Base-by-base conservation (phyloP, 495 filamentous ascomycete species). In the Hypoxylon subgilvum region DNA sequence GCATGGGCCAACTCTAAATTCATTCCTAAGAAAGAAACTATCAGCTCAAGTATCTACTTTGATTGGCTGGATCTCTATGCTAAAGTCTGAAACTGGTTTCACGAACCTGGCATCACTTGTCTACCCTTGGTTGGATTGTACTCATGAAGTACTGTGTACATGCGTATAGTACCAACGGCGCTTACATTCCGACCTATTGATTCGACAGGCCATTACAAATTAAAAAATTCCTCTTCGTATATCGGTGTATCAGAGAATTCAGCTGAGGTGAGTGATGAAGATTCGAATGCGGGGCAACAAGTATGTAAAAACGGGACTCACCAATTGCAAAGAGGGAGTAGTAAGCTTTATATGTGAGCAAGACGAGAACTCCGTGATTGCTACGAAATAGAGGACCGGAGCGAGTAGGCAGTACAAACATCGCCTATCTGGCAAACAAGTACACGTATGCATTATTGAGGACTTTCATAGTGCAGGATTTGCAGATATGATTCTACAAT, bases 11-110 rank as follows among this genome's bases (percentile, higher is more conserved):
- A 31, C 27, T 35, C 21, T 30, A 51, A 44, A 63, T 66, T 66
- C 66, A 63, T 66, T 66, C 66, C 66, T 22, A 69, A 66, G 38
- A 39, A 21, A 63, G 63, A 44, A 69, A 66, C 58, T 39, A 50
- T 66, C 30, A 22, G 48, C 23, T 40, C 6, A 19, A 51, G 17
- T 8, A 21, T 13, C 8, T 5, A 18, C 4, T 60, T 23, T 66
- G 14, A 69, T 69, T 69, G 66, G 66, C 4, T n/a, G 27, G 38
- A 4, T 4, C 14, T 2, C 28, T 19, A 39, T 36, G 21, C 45
- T 32, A 36, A 25, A 35, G 30, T 30, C 36, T 64, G 49, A 54
- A 36, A 64, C 54, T 0, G 7, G 61, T 64, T 64, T 64, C 53
- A 58, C 14, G 44, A 58, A 50, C 61, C 61, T 54, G 54, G 61